Evolutionary conservation across 345 rosid genomes (phyloP).

Genomic region (Physaria fendleri): DNA sequence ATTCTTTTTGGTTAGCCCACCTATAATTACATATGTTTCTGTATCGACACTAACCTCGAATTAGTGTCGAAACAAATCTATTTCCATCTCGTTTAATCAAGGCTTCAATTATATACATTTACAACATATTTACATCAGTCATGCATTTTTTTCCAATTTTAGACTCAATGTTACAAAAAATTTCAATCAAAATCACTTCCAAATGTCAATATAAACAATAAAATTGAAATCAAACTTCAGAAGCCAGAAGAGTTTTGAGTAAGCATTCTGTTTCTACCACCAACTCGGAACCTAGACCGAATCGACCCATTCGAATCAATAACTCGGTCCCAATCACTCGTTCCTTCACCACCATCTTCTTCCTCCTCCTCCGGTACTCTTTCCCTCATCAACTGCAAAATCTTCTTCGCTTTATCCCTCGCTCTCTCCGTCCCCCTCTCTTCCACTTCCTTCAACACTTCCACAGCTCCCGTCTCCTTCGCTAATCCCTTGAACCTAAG

Average conservation of each 20-base stretch:
- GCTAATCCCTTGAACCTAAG: conserved; percentile 67
- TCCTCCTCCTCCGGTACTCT: conserved; percentile 33
- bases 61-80: too few relatives aligned
- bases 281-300: conserved; percentile 38
- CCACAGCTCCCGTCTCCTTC: conserved; percentile 52
- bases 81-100: too few relatives aligned
- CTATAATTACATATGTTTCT: too few relatives aligned
- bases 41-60: too few relatives aligned
- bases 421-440: conserved; percentile 52
- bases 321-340: conserved; percentile 45
- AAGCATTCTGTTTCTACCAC: conserved; percentile 20
- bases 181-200: conserved; percentile 3
- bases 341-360: conserved; percentile 30
- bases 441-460: conserved; percentile 49
- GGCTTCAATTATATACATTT: too few relatives aligned
- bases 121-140: conserved; percentile 3
- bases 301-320: conserved; percentile 42
- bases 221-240: conserved; percentile 3
- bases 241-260: conserved; percentile 30
- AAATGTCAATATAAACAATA: conserved; percentile 5
- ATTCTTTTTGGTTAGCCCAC: too few relatives aligned
- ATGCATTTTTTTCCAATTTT: neutral
- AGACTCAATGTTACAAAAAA: conserved; percentile 20
- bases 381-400: conserved; percentile 49
- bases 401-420: conserved; percentile 59